Evolutionary conservation across 805 yeast species (phyloP), one percentile per base, ranked within the genome.

Genomic region (Brettanomyces anomalus): DNA sequence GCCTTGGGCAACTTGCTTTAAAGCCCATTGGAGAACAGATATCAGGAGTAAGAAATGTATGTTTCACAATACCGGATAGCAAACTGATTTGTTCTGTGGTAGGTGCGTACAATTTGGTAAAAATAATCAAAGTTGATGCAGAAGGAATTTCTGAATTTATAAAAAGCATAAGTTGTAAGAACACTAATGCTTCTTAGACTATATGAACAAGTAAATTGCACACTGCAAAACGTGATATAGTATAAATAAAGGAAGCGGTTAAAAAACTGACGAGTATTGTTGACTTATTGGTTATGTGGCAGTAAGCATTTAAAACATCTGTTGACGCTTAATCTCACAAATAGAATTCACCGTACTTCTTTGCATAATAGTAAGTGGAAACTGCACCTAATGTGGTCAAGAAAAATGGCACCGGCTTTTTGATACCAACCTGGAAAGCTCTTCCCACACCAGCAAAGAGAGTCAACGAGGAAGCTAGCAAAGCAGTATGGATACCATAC

Each of bases 401-500:
- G 15, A 69, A 57, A 40, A 85, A 55, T 3, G 97, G 97, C 44
- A 89, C 75, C 0, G 95, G 90, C 57, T 84, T 84, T 37, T 45
- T 43, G 15, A 39, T 39, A 19, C 36, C 19, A 16, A 36, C 16
- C 48, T 67, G 69, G 61, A 81, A 77, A 7, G 56, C 45, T 56
- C 97, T 74, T 30, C 78, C 74, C n/a, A 82, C 51, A 24, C 94
- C 88, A 7, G 90, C 89, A 34, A 72, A 72, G 10, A 82, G 61
- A 52, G 89, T 71, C 15, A 84, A 55, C 2, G 77, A 52, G 4
- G 94, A 81, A 2, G 89, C 74, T 11, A 79, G 82, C 43, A 88
- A 64, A 0, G 96, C 95, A 15, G 83, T 58, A 58, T 85, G 89
- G 49, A 89, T 70, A 36, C 96, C 96, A 63, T 76, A 76, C 56